phyloP scores from a whole-genome alignment of 768 basidiomycete genomes.

The Rhodocollybia butyracea region DNA sequence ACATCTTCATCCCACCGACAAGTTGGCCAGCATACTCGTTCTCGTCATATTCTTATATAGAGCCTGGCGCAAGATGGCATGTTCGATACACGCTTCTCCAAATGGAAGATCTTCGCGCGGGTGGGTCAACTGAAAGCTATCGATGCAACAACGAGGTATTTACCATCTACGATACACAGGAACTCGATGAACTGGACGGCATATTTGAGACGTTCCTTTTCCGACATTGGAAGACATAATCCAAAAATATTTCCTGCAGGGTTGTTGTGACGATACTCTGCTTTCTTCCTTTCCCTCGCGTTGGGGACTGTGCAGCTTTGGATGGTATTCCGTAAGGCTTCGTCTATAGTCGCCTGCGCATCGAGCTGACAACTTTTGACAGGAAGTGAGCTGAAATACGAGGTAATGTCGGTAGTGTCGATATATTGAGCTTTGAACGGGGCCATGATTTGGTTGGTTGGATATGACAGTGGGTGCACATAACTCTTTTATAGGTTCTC shows the following conservation, averaged over 20 bases:
- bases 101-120: constrained; percentile 1
- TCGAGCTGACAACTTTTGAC: not conserved
- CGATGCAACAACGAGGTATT: not conserved
- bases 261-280: constrained; percentile 5
- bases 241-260: constrained; percentile 4
- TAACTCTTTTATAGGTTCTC: too few relatives aligned
- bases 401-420: not conserved
- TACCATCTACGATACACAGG: constrained; percentile 9
- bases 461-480: too few relatives aligned
- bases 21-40: not conserved
- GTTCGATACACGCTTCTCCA: not conserved
- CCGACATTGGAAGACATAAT: not conserved
- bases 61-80: constrained; percentile 1
- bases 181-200: constrained; percentile 5
- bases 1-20: not conserved
- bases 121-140: not conserved
- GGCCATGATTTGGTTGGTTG: too few relatives aligned
- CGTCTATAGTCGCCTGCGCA: not conserved
- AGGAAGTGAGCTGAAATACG: constrained; percentile 4
- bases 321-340: not conserved
- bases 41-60: not conserved
- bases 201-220: not conserved
- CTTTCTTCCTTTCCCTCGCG: not conserved
- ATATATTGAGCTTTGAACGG: not conserved
- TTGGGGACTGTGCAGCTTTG: constrained; percentile 1